Evolutionary conservation across 169 alveolate species (phyloP).

Genomic region (Eimeria tenella): DNA sequence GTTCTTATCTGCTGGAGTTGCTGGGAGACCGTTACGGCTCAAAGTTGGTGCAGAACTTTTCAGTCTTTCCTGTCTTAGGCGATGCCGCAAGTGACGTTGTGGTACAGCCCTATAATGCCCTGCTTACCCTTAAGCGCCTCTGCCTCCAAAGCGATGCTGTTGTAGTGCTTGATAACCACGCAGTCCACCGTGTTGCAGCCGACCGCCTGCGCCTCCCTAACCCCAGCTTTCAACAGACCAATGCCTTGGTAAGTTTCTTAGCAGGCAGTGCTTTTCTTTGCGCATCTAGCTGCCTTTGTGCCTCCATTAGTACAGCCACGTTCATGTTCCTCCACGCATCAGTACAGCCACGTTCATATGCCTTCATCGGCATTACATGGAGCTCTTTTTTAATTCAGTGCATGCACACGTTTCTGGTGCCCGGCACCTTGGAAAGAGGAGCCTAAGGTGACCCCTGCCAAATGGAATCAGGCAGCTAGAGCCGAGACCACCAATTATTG

Average conservation of each 20-base stretch:
- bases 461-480: no score
- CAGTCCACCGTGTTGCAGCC: constrained; percentile 97
- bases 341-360: background rate
- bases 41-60: constrained; percentile 91
- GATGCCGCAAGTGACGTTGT: constrained; percentile 98
- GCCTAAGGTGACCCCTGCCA: no score
- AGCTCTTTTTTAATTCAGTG: no score
- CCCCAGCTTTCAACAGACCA: constrained; percentile 86
- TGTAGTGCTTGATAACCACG: constrained; percentile 98
- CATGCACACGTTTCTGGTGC: no score
- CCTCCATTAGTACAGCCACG: background rate
- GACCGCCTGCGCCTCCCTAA: constrained; percentile 90
- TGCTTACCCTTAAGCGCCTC: constrained; percentile 90
- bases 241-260: constrained; percentile 71
- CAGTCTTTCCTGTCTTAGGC: constrained; percentile 96
- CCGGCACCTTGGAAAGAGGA: no score
- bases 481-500: no score
- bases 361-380: constrained; percentile 66
- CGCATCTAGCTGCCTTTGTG: background rate
- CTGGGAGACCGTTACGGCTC: constrained; percentile 93
- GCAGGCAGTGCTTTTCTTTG: background rate
- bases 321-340: constrained; percentile 28
- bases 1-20: constrained; percentile 97
- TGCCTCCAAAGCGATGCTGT: constrained; percentile 96
- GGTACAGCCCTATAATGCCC: constrained; percentile 99